Evolutionary conservation across 2,329 filamentous ascomycete species (phyloP).

Genomic region (Pleochaeta shiraiana): DNA sequence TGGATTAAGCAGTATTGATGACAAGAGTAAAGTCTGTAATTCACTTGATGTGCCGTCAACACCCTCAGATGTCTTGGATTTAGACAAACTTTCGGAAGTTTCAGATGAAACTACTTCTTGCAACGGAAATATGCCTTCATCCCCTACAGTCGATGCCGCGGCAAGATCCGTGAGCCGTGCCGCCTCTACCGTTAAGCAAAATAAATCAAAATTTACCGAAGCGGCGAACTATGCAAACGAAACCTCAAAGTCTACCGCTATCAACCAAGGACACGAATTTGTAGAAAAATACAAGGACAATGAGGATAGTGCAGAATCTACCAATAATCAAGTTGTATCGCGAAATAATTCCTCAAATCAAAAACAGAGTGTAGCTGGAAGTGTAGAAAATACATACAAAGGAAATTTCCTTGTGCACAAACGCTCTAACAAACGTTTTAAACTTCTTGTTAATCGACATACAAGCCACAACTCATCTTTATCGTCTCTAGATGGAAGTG

Average conservation of each 20-base stretch:
- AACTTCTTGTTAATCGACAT: constrained; percentile 31
- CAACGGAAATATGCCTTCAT: constrained; percentile 32
- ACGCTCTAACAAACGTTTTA: constrained; percentile 27
- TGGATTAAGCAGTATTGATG: neutral
- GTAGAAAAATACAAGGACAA: neutral
- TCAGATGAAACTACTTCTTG: constrained; percentile 25
- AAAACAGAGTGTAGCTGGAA: constrained; percentile 19
- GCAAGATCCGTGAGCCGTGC: constrained; percentile 31
- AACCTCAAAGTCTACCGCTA: constrained; percentile 13
- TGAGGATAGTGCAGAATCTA: neutral
- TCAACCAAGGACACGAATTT: constrained; percentile 7
- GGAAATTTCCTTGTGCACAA: constrained; percentile 20
- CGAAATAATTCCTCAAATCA: constrained; percentile 11
- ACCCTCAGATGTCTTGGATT: constrained; percentile 5
- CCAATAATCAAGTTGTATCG: neutral
- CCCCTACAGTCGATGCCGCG: constrained; percentile 32
- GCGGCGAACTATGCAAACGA: neutral
- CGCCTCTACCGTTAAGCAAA: constrained; percentile 24
- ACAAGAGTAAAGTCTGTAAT: neutral
- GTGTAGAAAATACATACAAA: constrained; percentile 27
- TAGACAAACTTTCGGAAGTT: constrained; percentile 10
- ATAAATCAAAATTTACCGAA: constrained; percentile 7
- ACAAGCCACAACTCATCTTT: constrained; percentile 37
- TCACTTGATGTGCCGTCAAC: neutral
- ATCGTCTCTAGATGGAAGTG: constrained; percentile 42